These are phyloP conservation scores for Secale cereale DNA, from an alignment of 176 grass and related monocot species.

Conservation along the genomic window DNA sequence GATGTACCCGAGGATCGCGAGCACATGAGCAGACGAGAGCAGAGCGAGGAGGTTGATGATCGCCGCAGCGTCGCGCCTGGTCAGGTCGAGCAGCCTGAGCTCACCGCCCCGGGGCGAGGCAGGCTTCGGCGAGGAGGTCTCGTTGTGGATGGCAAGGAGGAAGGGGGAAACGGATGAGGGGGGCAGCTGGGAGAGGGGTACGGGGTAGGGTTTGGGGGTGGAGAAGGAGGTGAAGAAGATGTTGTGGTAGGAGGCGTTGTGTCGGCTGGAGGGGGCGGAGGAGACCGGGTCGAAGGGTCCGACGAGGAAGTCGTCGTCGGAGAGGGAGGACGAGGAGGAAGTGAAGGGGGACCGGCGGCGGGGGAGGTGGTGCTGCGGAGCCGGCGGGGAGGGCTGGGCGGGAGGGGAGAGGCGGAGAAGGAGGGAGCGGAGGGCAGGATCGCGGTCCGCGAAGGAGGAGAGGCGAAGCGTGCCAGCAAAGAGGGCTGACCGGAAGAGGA, in stretches of 20 bases:
- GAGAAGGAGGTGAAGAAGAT: slow-evolving; percentile 32
- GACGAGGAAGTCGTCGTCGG: slow-evolving; percentile 38
- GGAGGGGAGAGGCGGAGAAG: slow-evolving; percentile 58
- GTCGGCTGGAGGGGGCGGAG: slow-evolving; percentile 33
- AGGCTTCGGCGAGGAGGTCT: slow-evolving; percentile 35
- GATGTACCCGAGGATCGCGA: slow-evolving; percentile 73
- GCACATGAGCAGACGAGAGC: slow-evolving; percentile 63
- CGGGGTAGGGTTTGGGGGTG: slow-evolving; percentile 41
- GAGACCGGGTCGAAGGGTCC: slow-evolving; percentile 43
- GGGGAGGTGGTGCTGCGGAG: slow-evolving; percentile 32
- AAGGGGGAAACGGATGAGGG: slow-evolving; percentile 44
- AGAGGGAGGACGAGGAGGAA: slow-evolving; percentile 45
- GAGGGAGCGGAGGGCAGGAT: slow-evolving; percentile 61
- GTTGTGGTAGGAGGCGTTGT: slow-evolving; percentile 45
- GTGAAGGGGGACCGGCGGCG: slow-evolving; percentile 61
- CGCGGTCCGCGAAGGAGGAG: slow-evolving; percentile 55
- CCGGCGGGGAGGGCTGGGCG: slow-evolving; percentile 17
- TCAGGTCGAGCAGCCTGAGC: slow-evolving; percentile 55
- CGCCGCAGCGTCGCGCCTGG: slow-evolving; percentile 49
- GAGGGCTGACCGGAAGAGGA: slow-evolving; percentile 75
- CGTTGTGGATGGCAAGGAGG: slow-evolving; percentile 43
- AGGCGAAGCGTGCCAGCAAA: slow-evolving; percentile 63
- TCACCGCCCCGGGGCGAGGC: slow-evolving; percentile 27
- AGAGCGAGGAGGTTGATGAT: slow-evolving; percentile 68
- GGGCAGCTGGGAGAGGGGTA: slow-evolving; percentile 28